Evolutionary conservation across 169 alveolate genomes (phyloP), one percentile per base, ranked within the genome.

Genomic region (Pseudocohnilembus persalinus): DNA sequence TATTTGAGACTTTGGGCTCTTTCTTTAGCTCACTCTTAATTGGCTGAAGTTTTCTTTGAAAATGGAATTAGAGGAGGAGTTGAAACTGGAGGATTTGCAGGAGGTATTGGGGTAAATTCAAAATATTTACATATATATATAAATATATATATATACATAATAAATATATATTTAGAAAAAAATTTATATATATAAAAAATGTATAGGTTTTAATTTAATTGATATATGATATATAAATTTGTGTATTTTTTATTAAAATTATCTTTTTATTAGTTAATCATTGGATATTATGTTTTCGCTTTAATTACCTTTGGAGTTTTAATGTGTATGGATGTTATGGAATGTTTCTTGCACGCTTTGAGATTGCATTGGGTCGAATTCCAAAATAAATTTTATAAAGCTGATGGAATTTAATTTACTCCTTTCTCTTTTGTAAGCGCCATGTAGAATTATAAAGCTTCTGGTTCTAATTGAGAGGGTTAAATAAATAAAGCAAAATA

Each of bases 361-460:
- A 97, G 99, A 88, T 96, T 99, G 91, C 99, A 99, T 92, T 99
- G 99, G 99, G 99, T 99, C 73, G 99, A 99, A 90, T 99, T 99
- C 95, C 99, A 99, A 90, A 98, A 97, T 95, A 99, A 99, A 92
- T 99, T 99, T 91, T 99, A 95, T 96, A 97, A 98, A 89, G 99
- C 99, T 1, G 99, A 98, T 92, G 99, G 99, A 16, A 91, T 94
- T 85, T 88, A 93, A 35, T 99, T 99, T 88, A 92, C 84, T 49
- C 99, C 99, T 30, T 79, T 63, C 76, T 35, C 76, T 49, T 79
- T 79, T 64, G 76, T 49, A 0, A 79, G 49, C 28, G 49, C 76
- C 20, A 79, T 79, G 35, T 0, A 77, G 33, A 49, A 4, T 49
- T 11, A 20, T 20, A 49, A 4, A 4, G 68, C 4, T 49, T 11